phyloP scores from a whole-genome alignment of 805 yeast genomes.

The Alloascoidea africana region DNA sequence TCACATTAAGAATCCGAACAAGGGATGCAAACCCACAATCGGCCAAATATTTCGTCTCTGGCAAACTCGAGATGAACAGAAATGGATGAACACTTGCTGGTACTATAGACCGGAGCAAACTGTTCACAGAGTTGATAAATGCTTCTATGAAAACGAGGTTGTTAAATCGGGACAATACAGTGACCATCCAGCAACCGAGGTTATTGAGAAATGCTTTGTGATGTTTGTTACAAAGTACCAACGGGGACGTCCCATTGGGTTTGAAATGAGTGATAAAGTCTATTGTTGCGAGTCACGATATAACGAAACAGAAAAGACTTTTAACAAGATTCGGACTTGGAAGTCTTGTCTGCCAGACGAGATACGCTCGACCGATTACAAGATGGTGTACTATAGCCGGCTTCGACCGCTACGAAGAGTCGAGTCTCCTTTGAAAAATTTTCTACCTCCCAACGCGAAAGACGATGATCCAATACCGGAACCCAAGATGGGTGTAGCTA shows the following conservation, averaged over 20 bases:
- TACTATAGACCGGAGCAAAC: conserved; percentile 97
- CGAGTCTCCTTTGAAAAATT: conserved; percentile 72
- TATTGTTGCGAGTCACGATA: conserved; percentile 92
- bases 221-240: conserved; percentile 89
- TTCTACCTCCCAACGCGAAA: conserved; percentile 62
- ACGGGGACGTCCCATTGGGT: conserved; percentile 80
- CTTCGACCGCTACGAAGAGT: conserved; percentile 57
- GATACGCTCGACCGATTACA: conserved; percentile 51
- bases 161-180: conserved; percentile 94
- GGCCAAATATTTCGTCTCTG: conserved; percentile 91
- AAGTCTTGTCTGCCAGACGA: conserved; percentile 97
- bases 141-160: conserved; percentile 88
- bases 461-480: conserved; percentile 66
- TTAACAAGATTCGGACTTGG: conserved; percentile 96
- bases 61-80: conserved; percentile 64
- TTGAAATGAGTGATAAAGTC: conserved; percentile 52
- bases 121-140: conserved; percentile 78
- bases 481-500: conserved; percentile 65
- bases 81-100: conserved; percentile 94
- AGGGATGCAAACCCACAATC: conserved; percentile 76
- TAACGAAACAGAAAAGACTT: conserved; percentile 78
- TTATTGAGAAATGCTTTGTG: conserved; percentile 88
- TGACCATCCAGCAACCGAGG: conserved; percentile 81
- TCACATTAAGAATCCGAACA: conserved; percentile 73
- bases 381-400: conserved; percentile 50